phyloP scores from a whole-genome alignment of 2,329 filamentous ascomycete species.

The Emergomyces pasteurianus region DNA sequence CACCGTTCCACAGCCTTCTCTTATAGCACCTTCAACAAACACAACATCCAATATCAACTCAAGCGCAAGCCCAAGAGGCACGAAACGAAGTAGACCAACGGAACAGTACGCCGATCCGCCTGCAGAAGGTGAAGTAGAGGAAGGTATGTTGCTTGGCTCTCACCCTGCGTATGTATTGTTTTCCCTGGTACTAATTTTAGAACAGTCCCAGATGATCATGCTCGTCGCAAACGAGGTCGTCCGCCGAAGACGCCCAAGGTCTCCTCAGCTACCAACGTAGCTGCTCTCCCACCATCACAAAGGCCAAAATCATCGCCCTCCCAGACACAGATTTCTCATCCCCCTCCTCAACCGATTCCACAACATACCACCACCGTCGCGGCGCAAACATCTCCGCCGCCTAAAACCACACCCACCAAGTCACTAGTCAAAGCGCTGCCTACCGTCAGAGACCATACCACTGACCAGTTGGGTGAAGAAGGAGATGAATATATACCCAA shows the following conservation, averaged over 20 bases:
- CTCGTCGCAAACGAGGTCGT: conserved; percentile 38
- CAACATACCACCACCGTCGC: conserved; percentile 35
- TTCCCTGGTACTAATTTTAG: conserved; percentile 20
- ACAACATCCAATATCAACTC: conserved; percentile 34
- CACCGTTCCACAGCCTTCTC: conserved; percentile 16
- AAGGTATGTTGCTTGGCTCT: conserved; percentile 50
- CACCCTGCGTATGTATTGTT: conserved; percentile 21
- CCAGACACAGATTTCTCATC: conserved; percentile 24
- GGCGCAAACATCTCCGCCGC: conserved; percentile 50
- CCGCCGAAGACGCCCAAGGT: conserved; percentile 37
- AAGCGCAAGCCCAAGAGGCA: conserved; percentile 51
- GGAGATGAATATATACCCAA: conserved; percentile 91
- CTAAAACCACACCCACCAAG: conserved; percentile 68
- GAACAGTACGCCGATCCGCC: conserved; percentile 49
- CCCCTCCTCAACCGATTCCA: conserved; percentile 27
- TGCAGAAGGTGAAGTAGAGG: conserved; percentile 51
- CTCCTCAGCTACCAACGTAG: conserved; percentile 22
- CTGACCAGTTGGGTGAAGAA: conserved; percentile 78
- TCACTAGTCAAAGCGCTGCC: conserved; percentile 81
- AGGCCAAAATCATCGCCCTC: conserved; percentile 19
- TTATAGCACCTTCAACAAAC: conserved; percentile 22
- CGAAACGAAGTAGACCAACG: conserved; percentile 71
- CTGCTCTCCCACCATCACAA: conserved; percentile 17
- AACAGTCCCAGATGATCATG: conserved; percentile 24
- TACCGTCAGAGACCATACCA: conserved; percentile 93